phyloP scores from a whole-genome alignment of 176 grass and related monocot genomes.

The Musa schizocarpa region DNA sequence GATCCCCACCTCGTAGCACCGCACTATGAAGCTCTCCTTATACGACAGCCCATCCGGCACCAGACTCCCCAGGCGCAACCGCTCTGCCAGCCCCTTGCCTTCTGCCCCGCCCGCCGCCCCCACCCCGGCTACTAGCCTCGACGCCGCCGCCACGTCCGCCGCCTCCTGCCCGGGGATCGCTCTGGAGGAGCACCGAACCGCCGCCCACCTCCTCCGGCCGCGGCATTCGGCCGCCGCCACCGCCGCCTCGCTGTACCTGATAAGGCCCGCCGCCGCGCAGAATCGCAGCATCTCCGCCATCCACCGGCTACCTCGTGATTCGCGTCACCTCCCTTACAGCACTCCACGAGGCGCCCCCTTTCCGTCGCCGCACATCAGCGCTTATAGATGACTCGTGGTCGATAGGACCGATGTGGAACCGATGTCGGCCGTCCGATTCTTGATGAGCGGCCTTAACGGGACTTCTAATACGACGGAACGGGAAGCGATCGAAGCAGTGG shows the following conservation, averaged over 20 bases:
- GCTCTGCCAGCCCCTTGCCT: constrained; percentile 48
- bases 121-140: neutral
- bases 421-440: neutral
- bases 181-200: neutral
- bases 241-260: neutral
- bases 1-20: constrained; percentile 91
- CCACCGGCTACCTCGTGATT: neutral
- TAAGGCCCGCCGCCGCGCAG: neutral
- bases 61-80: constrained; percentile 69
- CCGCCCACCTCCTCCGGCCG: neutral
- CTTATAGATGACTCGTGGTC: neutral
- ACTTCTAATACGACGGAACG: too few relatives aligned
- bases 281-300: neutral
- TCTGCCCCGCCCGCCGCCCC: neutral
- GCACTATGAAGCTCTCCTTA: constrained; percentile 86
- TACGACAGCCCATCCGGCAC: constrained; percentile 74
- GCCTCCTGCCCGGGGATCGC: neutral
- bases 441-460: neutral
- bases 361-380: neutral
- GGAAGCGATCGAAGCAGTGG: too few relatives aligned
- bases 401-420: neutral
- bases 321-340: neutral
- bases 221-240: neutral
- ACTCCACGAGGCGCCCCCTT: neutral
- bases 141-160: neutral